Evolutionary conservation across 345 rosid genomes (phyloP), one percentile per base, ranked within the genome.

Genomic region (Eucalyptus regnans): DNA sequence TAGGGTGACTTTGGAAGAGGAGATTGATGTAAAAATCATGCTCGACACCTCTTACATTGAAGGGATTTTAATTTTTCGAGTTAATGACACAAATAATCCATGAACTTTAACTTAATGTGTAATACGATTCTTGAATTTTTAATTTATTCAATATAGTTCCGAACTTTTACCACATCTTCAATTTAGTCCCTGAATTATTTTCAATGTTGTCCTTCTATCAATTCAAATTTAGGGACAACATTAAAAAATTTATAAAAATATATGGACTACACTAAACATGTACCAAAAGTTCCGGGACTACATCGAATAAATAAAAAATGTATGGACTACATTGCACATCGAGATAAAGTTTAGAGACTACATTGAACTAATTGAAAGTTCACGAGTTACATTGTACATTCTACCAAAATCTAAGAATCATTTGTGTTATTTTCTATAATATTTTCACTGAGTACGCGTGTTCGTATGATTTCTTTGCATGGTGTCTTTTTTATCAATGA

Each of bases 241-340:
- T 52, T 52, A 18, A 7, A 18, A 9, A 18, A 18, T 52, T 52
- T 18, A 3, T 7, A 18, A 3, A 52, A 52, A 23, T 3, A 52
- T 2, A 52, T 52, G 4, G 0, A 52, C 0, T 52, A 52, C 18
- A 52, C 23, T 18, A 0, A 52, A 52, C 7, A 52, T 3, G 1
- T 52, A 52, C 4, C 9, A 52, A 52, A 18, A 18, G 9, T 52
- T 52, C 1, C 23, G 0, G 0, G 23, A 3, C 9, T 18, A 52
- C 7, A 52, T 52, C 2, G 0, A 7, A 52, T 18, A 52, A 52
- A 52, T 52, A 18, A 18, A 52, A 52, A 18, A 0, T 52, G 7
- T 18, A 3, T 1, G 0, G 0, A 1, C 2, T 3, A 52, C 4
- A 18, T 52, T 3, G 0, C 0, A 52, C 2, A 7, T 52, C 0